These are phyloP conservation scores for Hyaloperonospora brassicae DNA, from an alignment of 352 stramenopile genomes.

Conservation along the genomic window DNA sequence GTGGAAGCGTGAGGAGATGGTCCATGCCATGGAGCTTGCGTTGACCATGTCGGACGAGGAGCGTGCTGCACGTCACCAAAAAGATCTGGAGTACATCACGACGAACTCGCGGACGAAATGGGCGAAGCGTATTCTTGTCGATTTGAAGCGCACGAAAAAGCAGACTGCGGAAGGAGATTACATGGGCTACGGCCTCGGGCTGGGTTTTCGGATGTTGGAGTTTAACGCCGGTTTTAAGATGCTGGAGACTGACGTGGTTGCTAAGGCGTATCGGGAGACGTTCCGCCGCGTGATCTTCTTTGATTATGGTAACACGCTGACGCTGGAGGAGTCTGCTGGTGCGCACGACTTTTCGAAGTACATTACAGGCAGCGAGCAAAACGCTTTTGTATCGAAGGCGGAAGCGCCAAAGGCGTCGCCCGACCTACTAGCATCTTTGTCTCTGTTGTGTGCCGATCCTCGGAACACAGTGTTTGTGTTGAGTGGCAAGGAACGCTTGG, in stretches of 20 bases:
- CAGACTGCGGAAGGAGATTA: slow-evolving; percentile 85
- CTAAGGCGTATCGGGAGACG: slow-evolving; percentile 81
- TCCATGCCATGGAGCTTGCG: slow-evolving; percentile 53
- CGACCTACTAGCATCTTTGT: slow-evolving; percentile 85
- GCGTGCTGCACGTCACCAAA: slow-evolving; percentile 56
- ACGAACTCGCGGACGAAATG: slow-evolving; percentile 94
- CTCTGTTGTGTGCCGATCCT: slow-evolving; percentile 89
- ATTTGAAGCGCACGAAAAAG: slow-evolving; percentile 94
- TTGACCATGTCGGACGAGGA: slow-evolving; percentile 71
- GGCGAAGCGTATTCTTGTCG: slow-evolving; percentile 94
- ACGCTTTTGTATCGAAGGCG: slow-evolving; percentile 25
- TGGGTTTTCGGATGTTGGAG: slow-evolving; percentile 94
- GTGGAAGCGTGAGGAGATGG: slow-evolving; percentile 91
- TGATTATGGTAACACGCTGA: slow-evolving; percentile 97
- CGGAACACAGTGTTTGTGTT: slow-evolving; percentile 99
- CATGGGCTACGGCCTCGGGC: slow-evolving; percentile 90
- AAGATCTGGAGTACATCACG: slow-evolving; percentile 89
- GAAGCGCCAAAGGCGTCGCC: slow-evolving; percentile 31
- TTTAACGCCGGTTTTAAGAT: slow-evolving; percentile 94
- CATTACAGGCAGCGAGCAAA: slow-evolving; percentile 33
- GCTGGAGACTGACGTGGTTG: slow-evolving; percentile 88
- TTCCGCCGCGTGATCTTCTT: slow-evolving; percentile 92
- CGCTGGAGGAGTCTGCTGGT: slow-evolving; percentile 72
- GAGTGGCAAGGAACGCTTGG: slow-evolving; percentile 92
- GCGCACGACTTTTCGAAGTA: slow-evolving; percentile 82